These are phyloP conservation scores for Leptographium procerum DNA, from an alignment of 2,329 filamentous ascomycete genomes.

Conservation along the genomic window DNA sequence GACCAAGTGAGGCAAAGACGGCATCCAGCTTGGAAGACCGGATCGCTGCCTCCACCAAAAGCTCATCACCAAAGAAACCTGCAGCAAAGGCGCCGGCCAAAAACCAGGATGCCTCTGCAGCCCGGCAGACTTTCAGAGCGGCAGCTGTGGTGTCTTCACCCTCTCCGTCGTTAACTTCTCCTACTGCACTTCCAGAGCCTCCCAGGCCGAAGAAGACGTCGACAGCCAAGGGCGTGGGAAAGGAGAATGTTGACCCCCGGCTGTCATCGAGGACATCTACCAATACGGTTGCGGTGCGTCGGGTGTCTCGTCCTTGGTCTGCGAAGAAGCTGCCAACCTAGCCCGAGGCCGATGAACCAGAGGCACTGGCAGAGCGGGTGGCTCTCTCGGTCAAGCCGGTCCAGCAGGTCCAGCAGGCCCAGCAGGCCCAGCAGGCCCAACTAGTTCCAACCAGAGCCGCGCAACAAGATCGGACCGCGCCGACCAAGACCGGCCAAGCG, in stretches of 20 bases:
- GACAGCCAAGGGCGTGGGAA: neutral
- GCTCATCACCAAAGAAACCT: neutral
- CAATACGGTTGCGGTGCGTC: neutral
- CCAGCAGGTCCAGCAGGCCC: neutral
- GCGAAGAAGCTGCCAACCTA: neutral
- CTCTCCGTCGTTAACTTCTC: too few relatives aligned
- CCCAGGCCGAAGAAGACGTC: neutral
- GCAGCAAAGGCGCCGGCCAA: neutral
- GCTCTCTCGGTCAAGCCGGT: neutral
- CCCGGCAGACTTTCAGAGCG: too few relatives aligned
- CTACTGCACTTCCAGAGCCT: neutral
- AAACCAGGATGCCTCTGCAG: neutral
- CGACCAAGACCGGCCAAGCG: neutral
- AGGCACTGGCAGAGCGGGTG: neutral
- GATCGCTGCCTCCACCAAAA: neutral
- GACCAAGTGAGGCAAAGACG: too few relatives aligned
- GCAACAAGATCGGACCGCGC: too few relatives aligned
- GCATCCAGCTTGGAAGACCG: too few relatives aligned
- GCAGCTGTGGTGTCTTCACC: too few relatives aligned
- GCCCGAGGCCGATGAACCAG: neutral
- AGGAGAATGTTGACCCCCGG: neutral
- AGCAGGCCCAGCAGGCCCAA: neutral
- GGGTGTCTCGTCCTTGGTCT: neutral
- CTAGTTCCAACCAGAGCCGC: neutral
- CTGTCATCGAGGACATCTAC: neutral